Evolutionary conservation across 1,284 basidiomycete species (phyloP).

Genomic region (Kwoniella shivajii): DNA sequence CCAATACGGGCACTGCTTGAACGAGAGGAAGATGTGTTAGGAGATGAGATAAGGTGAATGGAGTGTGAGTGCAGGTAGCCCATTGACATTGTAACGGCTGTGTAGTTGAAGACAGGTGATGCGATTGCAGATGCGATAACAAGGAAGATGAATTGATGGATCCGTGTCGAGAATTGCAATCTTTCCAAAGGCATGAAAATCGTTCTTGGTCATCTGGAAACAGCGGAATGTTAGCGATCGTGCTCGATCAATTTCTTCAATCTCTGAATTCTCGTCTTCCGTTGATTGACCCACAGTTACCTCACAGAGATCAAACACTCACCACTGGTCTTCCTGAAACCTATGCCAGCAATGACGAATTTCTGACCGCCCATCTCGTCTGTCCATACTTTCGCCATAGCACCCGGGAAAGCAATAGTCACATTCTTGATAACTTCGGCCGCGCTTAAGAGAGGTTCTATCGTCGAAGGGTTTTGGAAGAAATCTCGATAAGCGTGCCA

Average conservation of each 20-base stretch:
- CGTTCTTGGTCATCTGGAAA: constrained; percentile 39
- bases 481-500: constrained; percentile 53
- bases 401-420: constrained; percentile 48
- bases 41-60: constrained; percentile 41
- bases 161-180: constrained; percentile 23
- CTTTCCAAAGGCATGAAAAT: constrained; percentile 42
- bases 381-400: constrained; percentile 40
- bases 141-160: constrained; percentile 29
- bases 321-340: constrained; percentile 43
- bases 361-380: constrained; percentile 42
- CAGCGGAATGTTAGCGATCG: too few species aligned
- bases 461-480: constrained; percentile 39
- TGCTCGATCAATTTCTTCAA: background rate
- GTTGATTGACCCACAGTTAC: background rate
- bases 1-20: constrained; percentile 10
- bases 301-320: constrained; percentile 16
- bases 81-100: constrained; percentile 35
- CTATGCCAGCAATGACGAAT: constrained; percentile 51
- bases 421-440: constrained; percentile 54
- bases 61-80: constrained; percentile 36
- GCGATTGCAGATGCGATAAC: constrained; percentile 33
- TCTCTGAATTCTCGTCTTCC: background rate
- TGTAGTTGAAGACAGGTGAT: constrained; percentile 23
- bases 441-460: constrained; percentile 46
- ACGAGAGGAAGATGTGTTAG: constrained; percentile 44